A percentile compares a stretch with the other conserved stretches of the same genome.
phyloP scores from a whole-genome alignment of 2,329 filamentous ascomycete genomes.

The Colletotrichum incanum region DNA sequence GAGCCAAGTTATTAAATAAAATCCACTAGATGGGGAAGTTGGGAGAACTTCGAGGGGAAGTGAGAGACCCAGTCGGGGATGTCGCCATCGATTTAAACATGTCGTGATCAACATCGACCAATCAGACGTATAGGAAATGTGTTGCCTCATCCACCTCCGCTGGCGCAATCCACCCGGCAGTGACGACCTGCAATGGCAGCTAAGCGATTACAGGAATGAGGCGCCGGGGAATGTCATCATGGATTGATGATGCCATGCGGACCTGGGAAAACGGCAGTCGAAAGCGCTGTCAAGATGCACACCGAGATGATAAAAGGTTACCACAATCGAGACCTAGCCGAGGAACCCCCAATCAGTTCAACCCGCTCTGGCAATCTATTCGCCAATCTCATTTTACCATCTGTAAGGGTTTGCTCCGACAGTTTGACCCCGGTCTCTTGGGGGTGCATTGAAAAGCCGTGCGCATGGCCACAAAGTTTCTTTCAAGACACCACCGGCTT shows the following conservation, averaged over 20 bases:
- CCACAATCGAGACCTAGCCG: not conserved
- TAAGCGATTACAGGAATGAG: conserved; percentile 28
- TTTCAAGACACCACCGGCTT: conserved; percentile 2
- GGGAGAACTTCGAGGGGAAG: conserved; percentile 12
- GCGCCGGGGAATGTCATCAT: conserved; percentile 37
- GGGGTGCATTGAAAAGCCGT: conserved; percentile 38
- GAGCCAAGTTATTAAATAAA: not conserved
- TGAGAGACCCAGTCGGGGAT: conserved; percentile 16
- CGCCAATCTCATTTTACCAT: conserved; percentile 21
- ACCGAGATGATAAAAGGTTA: not conserved
- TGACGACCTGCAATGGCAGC: conserved; percentile 22
- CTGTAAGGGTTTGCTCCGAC: not conserved
- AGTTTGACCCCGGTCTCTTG: not conserved
- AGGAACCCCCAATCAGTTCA: not conserved
- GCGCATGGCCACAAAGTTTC: conserved; percentile 17
- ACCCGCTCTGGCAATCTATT: not conserved
- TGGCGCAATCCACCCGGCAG: conserved; percentile 20
- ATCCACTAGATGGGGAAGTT: not conserved
- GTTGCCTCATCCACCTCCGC: conserved; percentile 9
- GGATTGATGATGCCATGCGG: conserved; percentile 38
- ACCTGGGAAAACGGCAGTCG: conserved; percentile 15
- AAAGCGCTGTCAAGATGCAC: not conserved
- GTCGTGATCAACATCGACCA: conserved; percentile 34
- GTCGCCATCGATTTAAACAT: conserved; percentile 40
- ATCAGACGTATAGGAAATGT: not conserved